Evolutionary conservation across 768 basidiomycete genomes (phyloP).

Genomic region (Termitomyces sp.): DNA sequence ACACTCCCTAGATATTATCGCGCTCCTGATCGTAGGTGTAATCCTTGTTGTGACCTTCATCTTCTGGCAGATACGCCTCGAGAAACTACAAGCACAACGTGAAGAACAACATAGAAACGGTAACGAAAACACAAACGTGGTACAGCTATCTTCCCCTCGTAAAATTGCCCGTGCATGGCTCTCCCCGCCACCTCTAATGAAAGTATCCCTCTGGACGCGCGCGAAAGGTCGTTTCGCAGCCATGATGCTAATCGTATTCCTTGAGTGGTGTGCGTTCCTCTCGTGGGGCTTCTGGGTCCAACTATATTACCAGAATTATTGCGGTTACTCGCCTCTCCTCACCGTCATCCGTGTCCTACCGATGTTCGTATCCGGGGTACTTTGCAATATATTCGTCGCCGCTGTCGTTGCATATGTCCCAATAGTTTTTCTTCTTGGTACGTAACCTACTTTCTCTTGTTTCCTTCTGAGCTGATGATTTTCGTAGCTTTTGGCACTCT

Average conservation of each 20-base stretch:
- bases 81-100: conserved; percentile 19
- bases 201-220: conserved; percentile 52
- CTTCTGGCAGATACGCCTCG: conserved; percentile 57
- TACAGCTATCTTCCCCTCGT: background rate
- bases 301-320: conserved; percentile 71
- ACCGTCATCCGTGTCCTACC: conserved; percentile 67
- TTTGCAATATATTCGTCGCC: conserved; percentile 63
- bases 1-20: conserved; percentile 52
- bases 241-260: conserved; percentile 50
- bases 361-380: conserved; percentile 59
- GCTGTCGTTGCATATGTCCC: conserved; percentile 49
- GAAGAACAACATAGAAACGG: background rate
- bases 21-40: conserved; percentile 53
- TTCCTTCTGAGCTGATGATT: background rate
- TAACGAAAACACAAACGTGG: background rate
- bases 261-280: conserved; percentile 52
- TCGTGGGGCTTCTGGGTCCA: conserved; percentile 37
- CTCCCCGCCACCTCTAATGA: conserved; percentile 56
- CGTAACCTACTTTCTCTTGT: conserved; percentile 9
- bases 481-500: conserved; percentile 39
- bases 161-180: conserved; percentile 7
- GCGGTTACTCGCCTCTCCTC: conserved; percentile 43
- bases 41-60: conserved; percentile 48
- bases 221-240: conserved; percentile 51
- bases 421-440: conserved; percentile 54